Base-by-base conservation (phyloP, 2,329 filamentous ascomycete genomes). In the Orbilia oligospora region DNA sequence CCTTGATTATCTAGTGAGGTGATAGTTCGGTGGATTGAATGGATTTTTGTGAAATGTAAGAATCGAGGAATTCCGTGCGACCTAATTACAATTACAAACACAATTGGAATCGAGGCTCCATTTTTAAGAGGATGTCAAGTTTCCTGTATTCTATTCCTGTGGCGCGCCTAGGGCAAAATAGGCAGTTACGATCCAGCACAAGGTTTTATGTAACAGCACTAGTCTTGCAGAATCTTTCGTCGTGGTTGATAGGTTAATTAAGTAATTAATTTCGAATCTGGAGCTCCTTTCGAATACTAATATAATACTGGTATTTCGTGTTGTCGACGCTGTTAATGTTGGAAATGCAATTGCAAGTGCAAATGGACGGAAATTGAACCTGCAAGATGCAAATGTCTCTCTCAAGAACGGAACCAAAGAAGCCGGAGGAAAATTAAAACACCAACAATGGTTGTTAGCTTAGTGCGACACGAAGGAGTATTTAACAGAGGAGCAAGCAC, bases 121-220 rank as follows among this genome's bases (percentile, higher is more conserved):
- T 44, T 41, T 44, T 30, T 44, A 5, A 41, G 12, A 41, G 3
- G 16, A 41, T 41, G 16, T 5, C 9, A 33, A 58, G 12, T 27
- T 61, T 36, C 53, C 53, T 61, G 55, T 58, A 30, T 44, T 2
- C 20, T 61, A 41, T 61, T 61, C 56, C 56, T 61, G 36, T 27
- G 5, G 36, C 10, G n/a, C 55, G 56, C 56, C 36, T 27, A 61
- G 20, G 16, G 14, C 53, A 38, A 22, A 58, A 38, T 38, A 58
- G 53, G 53, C 53, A 58, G 53, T 58, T 55, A 9, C 16, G 49
- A 49, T n/a, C n/a, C 18, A 24, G 2, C 10, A 10, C 46, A 30
- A 30, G 27, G 27, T 27, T 53, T 55, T 38, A 10, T 56, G 53
- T 30, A 58, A 38, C 30, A 38, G 30, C n/a, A 16, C 9, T 38